phyloP scores from a whole-genome alignment of 306 rosid species.

The Vachellia pachyceras region DNA sequence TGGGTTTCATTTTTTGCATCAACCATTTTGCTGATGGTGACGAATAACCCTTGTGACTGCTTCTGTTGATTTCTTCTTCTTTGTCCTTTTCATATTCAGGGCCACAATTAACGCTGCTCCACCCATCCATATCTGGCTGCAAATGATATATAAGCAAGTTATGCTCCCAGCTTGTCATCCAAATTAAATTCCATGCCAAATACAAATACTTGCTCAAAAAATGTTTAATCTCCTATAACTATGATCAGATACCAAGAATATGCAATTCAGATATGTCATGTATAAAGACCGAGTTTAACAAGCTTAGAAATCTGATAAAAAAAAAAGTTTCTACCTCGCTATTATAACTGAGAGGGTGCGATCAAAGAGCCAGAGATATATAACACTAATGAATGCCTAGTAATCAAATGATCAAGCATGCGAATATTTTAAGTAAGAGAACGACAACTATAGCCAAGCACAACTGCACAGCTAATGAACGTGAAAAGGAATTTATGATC shows the following conservation, averaged over 20 bases:
- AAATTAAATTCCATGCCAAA: neutral
- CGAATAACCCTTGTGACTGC: slow-evolving; percentile 25
- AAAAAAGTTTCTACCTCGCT: neutral
- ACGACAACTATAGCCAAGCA: neutral
- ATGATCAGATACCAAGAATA: neutral
- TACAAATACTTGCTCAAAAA: neutral
- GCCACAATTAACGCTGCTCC: neutral
- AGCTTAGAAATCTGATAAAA: neutral
- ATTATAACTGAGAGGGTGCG: neutral
- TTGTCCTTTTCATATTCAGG: neutral
- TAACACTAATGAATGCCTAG: neutral
- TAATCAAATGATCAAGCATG: neutral
- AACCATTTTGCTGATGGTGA: slow-evolving; percentile 26
- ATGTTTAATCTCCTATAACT: neutral
- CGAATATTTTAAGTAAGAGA: neutral
- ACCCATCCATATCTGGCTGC: neutral
- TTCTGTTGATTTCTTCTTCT: slow-evolving; percentile 33
- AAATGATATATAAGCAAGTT: neutral
- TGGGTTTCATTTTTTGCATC: slow-evolving; percentile 55
- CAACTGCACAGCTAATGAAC: neutral
- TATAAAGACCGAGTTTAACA: neutral
- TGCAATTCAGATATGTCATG: neutral
- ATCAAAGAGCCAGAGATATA: neutral
- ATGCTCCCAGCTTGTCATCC: neutral
- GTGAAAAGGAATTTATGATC: neutral